Percentiles rank a stretch among this genome's conserved stretches.
Evolutionary conservation across 164 flowering plant species (phyloP).

Genomic region (Liquidambar formosana): DNA sequence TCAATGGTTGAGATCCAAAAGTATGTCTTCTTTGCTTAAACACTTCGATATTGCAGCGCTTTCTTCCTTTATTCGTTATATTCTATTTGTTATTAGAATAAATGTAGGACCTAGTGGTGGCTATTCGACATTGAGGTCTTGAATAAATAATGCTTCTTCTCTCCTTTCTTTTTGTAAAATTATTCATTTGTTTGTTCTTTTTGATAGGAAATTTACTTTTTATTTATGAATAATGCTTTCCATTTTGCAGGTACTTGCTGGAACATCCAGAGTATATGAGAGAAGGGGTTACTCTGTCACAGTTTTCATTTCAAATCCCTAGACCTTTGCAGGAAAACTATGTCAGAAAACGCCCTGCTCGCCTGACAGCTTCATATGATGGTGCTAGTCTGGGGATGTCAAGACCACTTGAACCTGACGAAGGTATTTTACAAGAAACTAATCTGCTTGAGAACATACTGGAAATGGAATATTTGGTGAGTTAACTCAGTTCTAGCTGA

Average conservation of each 20-base stretch:
- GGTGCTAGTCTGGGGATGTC: slow-evolving; percentile 13
- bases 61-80: too few species aligned
- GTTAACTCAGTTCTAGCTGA: too few species aligned
- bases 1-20: slow-evolving; percentile 81
- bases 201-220: too few species aligned
- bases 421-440: slow-evolving; percentile 33
- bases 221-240: neutral
- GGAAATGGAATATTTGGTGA: too few species aligned
- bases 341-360: slow-evolving; percentile 71
- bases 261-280: slow-evolving; percentile 63
- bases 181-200: too few species aligned
- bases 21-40: slow-evolving; percentile 32
- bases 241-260: slow-evolving; percentile 47
- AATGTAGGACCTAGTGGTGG: too few species aligned
- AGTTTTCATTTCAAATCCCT: slow-evolving; percentile 84
- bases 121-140: neutral
- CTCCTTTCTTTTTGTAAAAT: too few species aligned
- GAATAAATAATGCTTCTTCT: neutral
- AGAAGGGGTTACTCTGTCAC: slow-evolving; percentile 55
- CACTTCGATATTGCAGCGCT: neutral
- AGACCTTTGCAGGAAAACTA: slow-evolving; percentile 80
- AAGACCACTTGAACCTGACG: slow-evolving; percentile 28
- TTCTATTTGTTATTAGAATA: too few species aligned
- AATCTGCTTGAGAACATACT: too few species aligned
- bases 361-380: slow-evolving; percentile 21